Evolutionary conservation across 2,329 filamentous ascomycete genomes (phyloP), one percentile per base, ranked within the genome.

Genomic region (Zelopaecilomyces penicillatus): DNA sequence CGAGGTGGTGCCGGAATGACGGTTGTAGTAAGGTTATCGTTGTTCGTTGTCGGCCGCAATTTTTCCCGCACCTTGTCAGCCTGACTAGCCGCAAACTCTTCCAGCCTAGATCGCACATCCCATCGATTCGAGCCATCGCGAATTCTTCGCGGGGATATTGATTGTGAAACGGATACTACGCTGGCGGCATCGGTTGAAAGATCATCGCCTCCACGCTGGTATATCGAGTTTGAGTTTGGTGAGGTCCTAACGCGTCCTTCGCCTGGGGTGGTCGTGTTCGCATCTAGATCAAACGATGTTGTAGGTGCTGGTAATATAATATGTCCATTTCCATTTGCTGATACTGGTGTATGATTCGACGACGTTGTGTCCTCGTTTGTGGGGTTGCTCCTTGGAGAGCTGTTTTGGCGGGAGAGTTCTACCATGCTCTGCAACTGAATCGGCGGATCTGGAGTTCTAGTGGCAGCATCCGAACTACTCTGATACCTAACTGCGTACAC

Each of bases 401-500:
- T 66, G 44, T 58, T 61, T 35, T 65, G 65, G 30, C 61, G 59
- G 9, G 65, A 64, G 28, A 65, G 46, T 5, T 65, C 56, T 37
- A 61, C 46, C 43, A 58, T 48, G 49, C 56, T 50, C 44, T 54
- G 55, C 5, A 55, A 56, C 4, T 57, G 53, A 32, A 57, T 34
- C 9, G 55, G 45, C 8, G 55, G 63, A n/a, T 74, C 69, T 3
- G 71, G 69, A 6, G 70, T 69, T 42, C 67, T 66, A 4, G 68
- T 67, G 5, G 68, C 67, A 11, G 68, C 67, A 46, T 79, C 79
- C 2, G 75, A 74, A 5, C 75, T 66, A 8, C 75, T 69, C 44
- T 80, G 77, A 51, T 82, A 82, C 42, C 78, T 69, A 32, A 83
- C 70, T 5, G 77, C 76, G 50, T 83, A 83, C 3, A 78, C 73